These are phyloP conservation scores for Alternaria novae-zelandiae DNA, from an alignment of 2,329 filamentous ascomycete genomes.

Conservation along the genomic window DNA sequence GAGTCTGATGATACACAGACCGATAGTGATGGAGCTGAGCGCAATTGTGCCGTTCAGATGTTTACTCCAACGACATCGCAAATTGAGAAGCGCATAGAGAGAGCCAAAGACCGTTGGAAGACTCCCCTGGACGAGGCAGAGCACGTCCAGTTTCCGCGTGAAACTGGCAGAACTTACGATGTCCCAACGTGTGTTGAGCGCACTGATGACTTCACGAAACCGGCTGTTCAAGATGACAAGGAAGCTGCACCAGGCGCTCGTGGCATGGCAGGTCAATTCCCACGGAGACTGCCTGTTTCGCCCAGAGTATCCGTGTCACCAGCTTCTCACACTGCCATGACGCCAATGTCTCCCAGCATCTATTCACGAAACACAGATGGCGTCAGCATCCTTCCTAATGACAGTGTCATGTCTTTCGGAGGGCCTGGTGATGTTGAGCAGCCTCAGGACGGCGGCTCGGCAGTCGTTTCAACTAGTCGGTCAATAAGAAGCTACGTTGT, in stretches of 20 bases:
- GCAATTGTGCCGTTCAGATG: constrained; percentile 1
- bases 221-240: not conserved
- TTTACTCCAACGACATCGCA: constrained; percentile 47
- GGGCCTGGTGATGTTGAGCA: constrained; percentile 7
- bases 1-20: not conserved
- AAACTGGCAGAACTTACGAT: constrained; percentile 30
- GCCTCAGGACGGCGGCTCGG: constrained; percentile 39
- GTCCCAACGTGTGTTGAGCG: constrained; percentile 13
- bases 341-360: constrained; percentile 54
- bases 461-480: constrained; percentile 53
- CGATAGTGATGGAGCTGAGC: not conserved
- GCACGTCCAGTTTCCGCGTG: constrained; percentile 36
- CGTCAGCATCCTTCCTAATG: constrained; percentile 42
- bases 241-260: not conserved
- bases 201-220: not conserved
- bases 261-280: not conserved
- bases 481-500: constrained; percentile 53
- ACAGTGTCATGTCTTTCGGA: constrained; percentile 41
- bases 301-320: constrained; percentile 15
- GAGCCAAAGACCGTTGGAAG: constrained; percentile 52
- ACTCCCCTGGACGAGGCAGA: constrained; percentile 45
- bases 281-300: not conserved
- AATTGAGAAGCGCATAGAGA: constrained; percentile 48
- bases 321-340: constrained; percentile 16
- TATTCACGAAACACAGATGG: constrained; percentile 55